A percentile compares a stretch with the other conserved stretches of the same genome.
Conservation (phyloP, 768 basidiomycete species). For the Chalciporus sphaerocephalus region DNA sequence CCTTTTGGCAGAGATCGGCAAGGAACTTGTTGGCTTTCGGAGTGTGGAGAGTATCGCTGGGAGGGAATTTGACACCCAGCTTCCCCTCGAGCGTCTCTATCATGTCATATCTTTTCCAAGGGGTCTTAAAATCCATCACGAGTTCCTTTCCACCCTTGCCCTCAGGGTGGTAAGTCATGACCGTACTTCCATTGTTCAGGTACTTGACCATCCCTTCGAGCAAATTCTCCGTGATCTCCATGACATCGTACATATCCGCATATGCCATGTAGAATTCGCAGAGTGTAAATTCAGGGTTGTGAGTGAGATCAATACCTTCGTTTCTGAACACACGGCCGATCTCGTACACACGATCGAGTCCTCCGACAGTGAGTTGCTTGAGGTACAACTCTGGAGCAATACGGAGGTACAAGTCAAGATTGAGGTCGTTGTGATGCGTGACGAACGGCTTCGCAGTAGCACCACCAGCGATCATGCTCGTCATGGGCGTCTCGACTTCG, state of each 20-base stretch:
- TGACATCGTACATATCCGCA: slow-evolving; percentile 97
- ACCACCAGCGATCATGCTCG: slow-evolving; percentile 92
- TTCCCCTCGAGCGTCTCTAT: slow-evolving; percentile 94
- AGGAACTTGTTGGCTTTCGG: slow-evolving; percentile 86
- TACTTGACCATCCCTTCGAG: slow-evolving; percentile 88
- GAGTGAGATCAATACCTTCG: slow-evolving; percentile 97
- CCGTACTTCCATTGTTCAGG: slow-evolving; percentile 76
- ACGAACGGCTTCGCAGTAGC: slow-evolving; percentile 98
- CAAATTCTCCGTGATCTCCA: slow-evolving; percentile 93
- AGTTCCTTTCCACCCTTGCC: slow-evolving; percentile 79
- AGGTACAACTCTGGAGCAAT: slow-evolving; percentile 97
- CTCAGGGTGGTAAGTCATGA: slow-evolving; percentile 85
- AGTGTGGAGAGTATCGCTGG: slow-evolving; percentile 85
- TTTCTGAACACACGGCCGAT: slow-evolving; percentile 98
- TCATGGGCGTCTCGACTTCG: slow-evolving; percentile 99
- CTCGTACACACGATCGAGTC: slow-evolving; percentile 96
- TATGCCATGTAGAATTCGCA: slow-evolving; percentile 99
- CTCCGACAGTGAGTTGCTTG: slow-evolving; percentile 96
- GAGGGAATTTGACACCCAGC: slow-evolving; percentile 86
- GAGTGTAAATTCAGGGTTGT: slow-evolving; percentile 98
- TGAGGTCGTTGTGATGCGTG: slow-evolving; percentile 98
- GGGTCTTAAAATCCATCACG: slow-evolving; percentile 82
- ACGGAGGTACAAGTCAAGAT: slow-evolving; percentile 94
- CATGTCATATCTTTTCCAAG: slow-evolving; percentile 99
- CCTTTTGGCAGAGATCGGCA: slow-evolving; percentile 79